phyloP scores from a whole-genome alignment of 306 rosid species.

The Herpetospermum pedunculosum region DNA sequence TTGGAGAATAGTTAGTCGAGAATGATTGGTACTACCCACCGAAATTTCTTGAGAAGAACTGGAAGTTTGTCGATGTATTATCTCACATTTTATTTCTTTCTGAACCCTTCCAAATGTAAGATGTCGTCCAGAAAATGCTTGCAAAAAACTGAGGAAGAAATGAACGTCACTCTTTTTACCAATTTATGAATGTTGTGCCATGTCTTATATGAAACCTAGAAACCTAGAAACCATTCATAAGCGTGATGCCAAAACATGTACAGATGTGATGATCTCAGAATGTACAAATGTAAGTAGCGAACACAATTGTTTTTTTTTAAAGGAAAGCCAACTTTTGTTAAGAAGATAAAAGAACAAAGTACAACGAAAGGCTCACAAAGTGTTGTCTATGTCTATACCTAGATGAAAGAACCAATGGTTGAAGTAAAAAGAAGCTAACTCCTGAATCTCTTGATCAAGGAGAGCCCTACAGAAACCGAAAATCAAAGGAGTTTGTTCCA shows the following conservation, averaged over 20 bases:
- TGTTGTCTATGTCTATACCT: neutral
- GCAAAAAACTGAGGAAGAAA: slow-evolving; percentile 41
- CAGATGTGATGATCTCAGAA: neutral
- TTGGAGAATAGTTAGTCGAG: slow-evolving; percentile 8
- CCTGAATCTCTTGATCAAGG: neutral
- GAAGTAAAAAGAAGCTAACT: neutral
- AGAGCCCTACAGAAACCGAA: neutral
- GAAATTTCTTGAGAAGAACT: slow-evolving; percentile 19
- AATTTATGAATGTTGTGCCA: neutral
- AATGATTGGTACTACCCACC: neutral
- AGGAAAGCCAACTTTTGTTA: neutral
- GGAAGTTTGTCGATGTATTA: slow-evolving; percentile 21
- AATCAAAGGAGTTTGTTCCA: neutral
- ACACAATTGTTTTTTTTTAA: neutral
- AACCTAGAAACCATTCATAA: neutral
- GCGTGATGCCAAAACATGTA: neutral
- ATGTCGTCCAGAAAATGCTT: slow-evolving; percentile 40
- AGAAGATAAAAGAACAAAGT: neutral
- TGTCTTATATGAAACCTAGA: neutral
- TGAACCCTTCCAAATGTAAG: slow-evolving; percentile 62
- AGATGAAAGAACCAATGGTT: neutral
- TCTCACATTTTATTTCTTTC: slow-evolving; percentile 69
- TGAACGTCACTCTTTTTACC: slow-evolving; percentile 6
- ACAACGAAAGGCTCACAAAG: neutral
- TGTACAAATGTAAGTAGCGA: neutral